Conservation (phyloP, 176 grass and related monocot genomes). For the Cymbopogon citratus region DNA sequence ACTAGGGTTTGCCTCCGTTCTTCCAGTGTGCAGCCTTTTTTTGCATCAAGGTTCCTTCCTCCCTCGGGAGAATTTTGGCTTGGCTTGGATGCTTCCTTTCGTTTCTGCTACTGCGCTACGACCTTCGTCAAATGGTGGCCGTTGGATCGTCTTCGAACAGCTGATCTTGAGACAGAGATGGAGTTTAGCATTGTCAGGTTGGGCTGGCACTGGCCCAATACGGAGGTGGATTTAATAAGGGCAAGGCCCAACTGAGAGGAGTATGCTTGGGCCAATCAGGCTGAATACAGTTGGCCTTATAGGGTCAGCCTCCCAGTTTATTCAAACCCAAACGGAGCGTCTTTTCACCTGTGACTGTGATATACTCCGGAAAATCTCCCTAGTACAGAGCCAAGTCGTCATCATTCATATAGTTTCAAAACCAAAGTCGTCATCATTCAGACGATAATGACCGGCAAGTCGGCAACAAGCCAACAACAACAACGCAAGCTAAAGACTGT, state of each 20-base stretch:
- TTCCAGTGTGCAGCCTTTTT: not conserved
- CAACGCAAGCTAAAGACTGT: too few relatives aligned
- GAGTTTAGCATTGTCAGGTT: not conserved
- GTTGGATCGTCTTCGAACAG: not conserved
- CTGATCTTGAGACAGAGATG: not conserved
- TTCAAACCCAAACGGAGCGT: not conserved
- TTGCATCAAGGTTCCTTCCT: not conserved
- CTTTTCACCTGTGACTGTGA: too few relatives aligned
- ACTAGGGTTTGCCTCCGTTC: slow-evolving; percentile 48
- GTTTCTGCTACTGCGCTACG: not conserved
- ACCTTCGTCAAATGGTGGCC: not conserved
- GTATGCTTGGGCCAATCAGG: not conserved
- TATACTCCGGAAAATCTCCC: too few relatives aligned
- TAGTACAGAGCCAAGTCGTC: too few relatives aligned
- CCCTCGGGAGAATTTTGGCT: not conserved
- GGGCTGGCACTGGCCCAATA: not conserved
- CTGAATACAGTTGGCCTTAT: not conserved
- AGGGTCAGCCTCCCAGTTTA: too few relatives aligned
- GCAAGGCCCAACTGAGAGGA: not conserved
- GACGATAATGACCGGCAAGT: too few relatives aligned
- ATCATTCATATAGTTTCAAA: too few relatives aligned
- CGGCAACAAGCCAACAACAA: too few relatives aligned
- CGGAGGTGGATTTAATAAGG: not conserved
- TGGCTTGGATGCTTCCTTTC: too few relatives aligned
- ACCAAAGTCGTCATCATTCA: too few relatives aligned